Evolutionary conservation across 1,284 basidiomycete species (phyloP).

Genomic region (Rhodotorula mucilaginosa): DNA sequence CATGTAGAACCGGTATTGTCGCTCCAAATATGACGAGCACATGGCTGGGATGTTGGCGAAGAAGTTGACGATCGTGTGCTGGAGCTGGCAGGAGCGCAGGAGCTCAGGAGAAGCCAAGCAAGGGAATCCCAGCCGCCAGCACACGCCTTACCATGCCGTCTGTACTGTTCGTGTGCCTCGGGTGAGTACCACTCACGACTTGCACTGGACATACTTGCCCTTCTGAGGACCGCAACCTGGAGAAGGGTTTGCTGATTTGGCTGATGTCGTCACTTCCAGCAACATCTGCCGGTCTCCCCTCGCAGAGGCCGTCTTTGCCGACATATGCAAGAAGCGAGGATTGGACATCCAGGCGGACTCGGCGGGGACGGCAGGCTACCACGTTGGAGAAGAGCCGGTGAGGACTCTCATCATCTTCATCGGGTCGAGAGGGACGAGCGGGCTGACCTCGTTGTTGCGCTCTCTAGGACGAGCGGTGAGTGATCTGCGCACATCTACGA

Average conservation of each 20-base stretch:
- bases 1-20: too few species aligned
- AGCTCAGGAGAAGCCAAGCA: too few species aligned
- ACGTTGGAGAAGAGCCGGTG: conserved; percentile 42
- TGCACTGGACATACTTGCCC: background rate
- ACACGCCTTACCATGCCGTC: conserved; percentile 5
- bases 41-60: too few species aligned
- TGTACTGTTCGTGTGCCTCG: conserved; percentile 27
- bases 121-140: too few species aligned
- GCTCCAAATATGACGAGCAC: too few species aligned
- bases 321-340: conserved; percentile 36
- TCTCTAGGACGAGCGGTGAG: background rate
- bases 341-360: conserved; percentile 38
- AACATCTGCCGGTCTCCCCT: conserved; percentile 37
- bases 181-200: conserved; percentile 1
- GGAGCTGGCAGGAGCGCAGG: too few species aligned
- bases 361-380: conserved; percentile 42
- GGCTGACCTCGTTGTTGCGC: background rate
- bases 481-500: too few species aligned
- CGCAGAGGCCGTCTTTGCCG: conserved; percentile 42
- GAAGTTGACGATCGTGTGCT: too few species aligned
- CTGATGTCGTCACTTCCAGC: background rate
- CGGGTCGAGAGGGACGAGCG: background rate
- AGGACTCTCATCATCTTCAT: background rate
- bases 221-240: too few species aligned
- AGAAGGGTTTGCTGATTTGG: background rate